phyloP scores from a whole-genome alignment of 176 grass and related monocot genomes.

The Tillandsia fasciculata region DNA sequence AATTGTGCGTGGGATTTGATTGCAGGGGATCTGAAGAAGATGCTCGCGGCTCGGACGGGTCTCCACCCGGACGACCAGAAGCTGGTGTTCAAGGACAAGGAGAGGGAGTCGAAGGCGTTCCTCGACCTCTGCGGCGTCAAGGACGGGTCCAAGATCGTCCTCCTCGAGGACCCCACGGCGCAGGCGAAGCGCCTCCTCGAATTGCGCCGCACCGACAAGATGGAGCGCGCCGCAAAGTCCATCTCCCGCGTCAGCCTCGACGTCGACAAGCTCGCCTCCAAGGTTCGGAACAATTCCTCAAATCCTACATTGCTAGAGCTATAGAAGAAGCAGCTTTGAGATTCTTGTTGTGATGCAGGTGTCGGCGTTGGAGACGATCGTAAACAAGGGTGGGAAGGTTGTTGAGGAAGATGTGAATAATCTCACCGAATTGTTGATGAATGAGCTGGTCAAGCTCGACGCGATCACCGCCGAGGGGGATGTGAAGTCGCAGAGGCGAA shows the following conservation, averaged over 20 bases:
- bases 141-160: constrained; percentile 73
- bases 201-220: constrained; percentile 48
- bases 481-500: constrained; percentile 54
- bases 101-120: constrained; percentile 72
- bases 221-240: constrained; percentile 61
- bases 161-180: constrained; percentile 72
- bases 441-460: constrained; percentile 85
- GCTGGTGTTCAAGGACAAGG: constrained; percentile 82
- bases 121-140: constrained; percentile 77
- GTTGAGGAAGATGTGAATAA: constrained; percentile 62
- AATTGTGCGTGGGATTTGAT: background rate
- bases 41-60: constrained; percentile 49
- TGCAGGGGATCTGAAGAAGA: constrained; percentile 82
- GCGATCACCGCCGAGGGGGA: constrained; percentile 64
- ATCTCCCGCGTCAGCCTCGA: constrained; percentile 61
- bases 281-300: constrained; percentile 28
- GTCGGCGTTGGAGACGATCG: constrained; percentile 61
- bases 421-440: constrained; percentile 87
- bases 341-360: constrained; percentile 36
- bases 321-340: no score
- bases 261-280: constrained; percentile 77
- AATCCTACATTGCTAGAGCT: background rate
- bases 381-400: constrained; percentile 72
- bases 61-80: constrained; percentile 85
- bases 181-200: constrained; percentile 75